Base-by-base conservation (phyloP, 192 early-diverging fungal genomes). In the Backusella mclennaniae region DNA sequence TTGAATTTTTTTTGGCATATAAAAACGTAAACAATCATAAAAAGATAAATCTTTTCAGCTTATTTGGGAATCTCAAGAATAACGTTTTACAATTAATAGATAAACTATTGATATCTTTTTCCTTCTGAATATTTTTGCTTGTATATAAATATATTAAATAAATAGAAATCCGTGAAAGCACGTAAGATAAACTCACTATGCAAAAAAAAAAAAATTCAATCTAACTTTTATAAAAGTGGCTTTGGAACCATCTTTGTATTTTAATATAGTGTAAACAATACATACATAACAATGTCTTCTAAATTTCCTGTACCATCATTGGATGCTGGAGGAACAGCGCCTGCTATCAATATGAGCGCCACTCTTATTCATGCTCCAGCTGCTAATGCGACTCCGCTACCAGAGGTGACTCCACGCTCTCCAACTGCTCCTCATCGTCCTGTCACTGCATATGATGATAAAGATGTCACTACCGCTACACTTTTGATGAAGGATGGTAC, bases 401-500 rank as follows among this genome's bases (percentile, higher is more conserved):
- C 59, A 15, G 12, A 49, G 6, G n/a, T 26, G 5, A 35, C 84
- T 35, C 82, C 83, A 17, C 78, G 76, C 6, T 82, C 82, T 15
- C 83, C 81, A 46, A 73, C 70, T 49, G 80, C 73, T 29, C 85
- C 85, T n/a, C 78, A 83, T 74, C 73, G 76, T 33, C 76, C 78
- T 75, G 75, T 80, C 38, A 77, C 76, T 41, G 77, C 78, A 33
- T 46, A 71, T 19, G 69, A 73, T n/a, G 84, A 84, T 35, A 81
- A 83, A 21, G 78, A 79, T 67, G 79, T 77, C 2, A 86, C 87
- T 23, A 76, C 84, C 26, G 92, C 92, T 8, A 86, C 93, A n/a
- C 85, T 99, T 70, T 88, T 92, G 41, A 87, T 98, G 38, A 86
- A 94, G 69, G 96, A 98, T 85, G 97, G 96, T 38, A 85, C 92